Conservation (phyloP, 2,329 filamentous ascomycete genomes). For the Claviceps africana region DNA sequence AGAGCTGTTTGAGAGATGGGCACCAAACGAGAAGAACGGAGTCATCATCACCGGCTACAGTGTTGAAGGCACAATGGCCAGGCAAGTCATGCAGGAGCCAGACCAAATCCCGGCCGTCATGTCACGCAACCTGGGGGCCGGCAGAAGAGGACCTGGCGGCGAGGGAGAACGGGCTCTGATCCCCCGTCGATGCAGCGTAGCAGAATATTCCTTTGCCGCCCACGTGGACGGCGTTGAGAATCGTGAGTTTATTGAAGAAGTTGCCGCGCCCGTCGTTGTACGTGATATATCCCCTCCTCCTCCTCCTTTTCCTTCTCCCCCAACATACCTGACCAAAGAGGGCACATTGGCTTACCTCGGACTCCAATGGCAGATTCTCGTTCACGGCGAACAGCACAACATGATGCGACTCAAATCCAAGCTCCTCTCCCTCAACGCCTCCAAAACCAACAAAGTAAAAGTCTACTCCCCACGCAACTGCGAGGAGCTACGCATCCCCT, state of each 20-base stretch:
- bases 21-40: constrained; percentile 91
- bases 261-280: constrained; percentile 82
- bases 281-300: neutral
- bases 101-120: constrained; percentile 92
- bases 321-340: neutral
- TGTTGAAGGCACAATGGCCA: constrained; percentile 96
- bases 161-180: constrained; percentile 86
- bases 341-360: neutral
- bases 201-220: constrained; percentile 90
- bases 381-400: constrained; percentile 93
- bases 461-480: constrained; percentile 91
- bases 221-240: constrained; percentile 96
- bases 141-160: constrained; percentile 45
- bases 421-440: constrained; percentile 77
- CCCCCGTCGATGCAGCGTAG: constrained; percentile 78
- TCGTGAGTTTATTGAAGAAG: constrained; percentile 90
- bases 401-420: constrained; percentile 97
- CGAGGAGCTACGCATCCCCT: constrained; percentile 87
- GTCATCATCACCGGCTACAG: constrained; percentile 98
- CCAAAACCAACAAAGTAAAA: constrained; percentile 69
- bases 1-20: constrained; percentile 88
- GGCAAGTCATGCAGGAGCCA: constrained; percentile 86
- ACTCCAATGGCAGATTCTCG: constrained; percentile 53
- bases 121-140: constrained; percentile 53
- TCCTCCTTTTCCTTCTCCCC: neutral